A percentile compares a stretch with the other conserved stretches of the same genome.
phyloP scores from a whole-genome alignment of 2,329 filamentous ascomycete genomes.

The Blastomyces emzantsi region DNA sequence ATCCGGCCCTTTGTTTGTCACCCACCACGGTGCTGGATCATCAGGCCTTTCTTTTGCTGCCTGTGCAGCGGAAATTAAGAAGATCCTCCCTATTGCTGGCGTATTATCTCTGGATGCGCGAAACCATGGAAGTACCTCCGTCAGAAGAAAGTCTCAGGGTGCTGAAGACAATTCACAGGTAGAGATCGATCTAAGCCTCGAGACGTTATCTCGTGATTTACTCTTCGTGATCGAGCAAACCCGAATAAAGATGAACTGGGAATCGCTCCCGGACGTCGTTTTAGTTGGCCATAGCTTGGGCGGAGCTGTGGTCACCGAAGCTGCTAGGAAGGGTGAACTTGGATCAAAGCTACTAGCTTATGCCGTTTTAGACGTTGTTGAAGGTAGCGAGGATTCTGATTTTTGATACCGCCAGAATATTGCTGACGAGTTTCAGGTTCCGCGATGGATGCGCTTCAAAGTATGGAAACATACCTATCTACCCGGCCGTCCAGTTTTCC shows the following conservation, averaged over 20 bases:
- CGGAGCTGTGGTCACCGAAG: constrained; percentile 79
- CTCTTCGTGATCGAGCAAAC: constrained; percentile 60
- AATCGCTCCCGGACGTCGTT: constrained; percentile 61
- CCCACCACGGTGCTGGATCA: constrained; percentile 90
- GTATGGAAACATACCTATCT: constrained; percentile 86
- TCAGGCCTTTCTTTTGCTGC: constrained; percentile 87
- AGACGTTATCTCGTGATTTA: constrained; percentile 65
- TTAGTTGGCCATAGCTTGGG: constrained; percentile 89
- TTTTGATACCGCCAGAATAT: not conserved
- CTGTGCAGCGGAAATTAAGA: constrained; percentile 66
- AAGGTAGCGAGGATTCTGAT: constrained; percentile 41
- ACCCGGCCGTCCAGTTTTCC: constrained; percentile 70
- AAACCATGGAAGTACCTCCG: constrained; percentile 65
- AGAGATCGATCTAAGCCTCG: constrained; percentile 59
- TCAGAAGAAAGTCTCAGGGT: constrained; percentile 21
- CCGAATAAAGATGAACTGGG: constrained; percentile 61
- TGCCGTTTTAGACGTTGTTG: constrained; percentile 87
- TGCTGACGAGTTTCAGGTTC: constrained; percentile 45
- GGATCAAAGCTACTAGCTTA: constrained; percentile 68
- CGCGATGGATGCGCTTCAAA: constrained; percentile 86
- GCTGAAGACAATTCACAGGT: constrained; percentile 23
- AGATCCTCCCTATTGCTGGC: constrained; percentile 67
- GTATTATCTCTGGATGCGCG: constrained; percentile 79
- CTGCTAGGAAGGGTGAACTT: constrained; percentile 59
- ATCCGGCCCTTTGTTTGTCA: constrained; percentile 74